Conservation (phyloP, 805 yeast species). For the Ogataea haglerorum region DNA sequence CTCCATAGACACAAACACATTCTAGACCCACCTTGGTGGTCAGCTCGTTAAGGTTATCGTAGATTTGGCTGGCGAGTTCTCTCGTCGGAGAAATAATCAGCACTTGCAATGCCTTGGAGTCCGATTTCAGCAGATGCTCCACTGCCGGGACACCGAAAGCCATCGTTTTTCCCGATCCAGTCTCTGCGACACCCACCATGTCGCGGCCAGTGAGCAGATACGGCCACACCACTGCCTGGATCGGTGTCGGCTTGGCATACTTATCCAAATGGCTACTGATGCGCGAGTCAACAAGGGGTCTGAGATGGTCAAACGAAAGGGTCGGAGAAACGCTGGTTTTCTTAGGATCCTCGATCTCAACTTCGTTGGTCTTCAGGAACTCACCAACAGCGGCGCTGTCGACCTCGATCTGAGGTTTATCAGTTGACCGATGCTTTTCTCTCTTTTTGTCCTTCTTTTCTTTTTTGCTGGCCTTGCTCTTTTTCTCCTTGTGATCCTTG, state of each 20-base stretch:
- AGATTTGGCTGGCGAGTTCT: constrained; percentile 92
- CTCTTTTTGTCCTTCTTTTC: constrained; percentile 32
- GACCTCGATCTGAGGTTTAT: constrained; percentile 1
- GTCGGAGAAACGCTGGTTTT: constrained; percentile 60
- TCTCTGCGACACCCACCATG: constrained; percentile 96
- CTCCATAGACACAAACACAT: constrained; percentile 91
- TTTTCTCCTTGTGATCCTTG: constrained; percentile 26
- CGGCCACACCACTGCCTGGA: constrained; percentile 95
- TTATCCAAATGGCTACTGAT: constrained; percentile 60
- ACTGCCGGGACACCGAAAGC: constrained; percentile 99
- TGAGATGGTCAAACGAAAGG: constrained; percentile 58
- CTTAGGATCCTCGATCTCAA: constrained; percentile 69
- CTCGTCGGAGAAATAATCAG: constrained; percentile 94
- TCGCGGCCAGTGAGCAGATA: constrained; percentile 73
- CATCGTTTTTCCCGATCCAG: constrained; percentile 97
- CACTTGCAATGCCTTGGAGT: constrained; percentile 58
- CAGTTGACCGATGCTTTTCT: constrained; percentile 27
- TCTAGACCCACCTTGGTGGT: constrained; percentile 59
- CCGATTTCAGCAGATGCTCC: constrained; percentile 51
- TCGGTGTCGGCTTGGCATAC: constrained; percentile 92
- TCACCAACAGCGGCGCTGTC: constrained; percentile 55
- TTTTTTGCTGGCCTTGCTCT: constrained; percentile 30
- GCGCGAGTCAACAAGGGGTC: constrained; percentile 44
- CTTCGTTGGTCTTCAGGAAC: constrained; percentile 70
- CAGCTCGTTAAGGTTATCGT: constrained; percentile 71